Evolutionary conservation across 495 filamentous ascomycete genomes (phyloP), one percentile per base, ranked within the genome.

Genomic region (Xylaria longipes): DNA sequence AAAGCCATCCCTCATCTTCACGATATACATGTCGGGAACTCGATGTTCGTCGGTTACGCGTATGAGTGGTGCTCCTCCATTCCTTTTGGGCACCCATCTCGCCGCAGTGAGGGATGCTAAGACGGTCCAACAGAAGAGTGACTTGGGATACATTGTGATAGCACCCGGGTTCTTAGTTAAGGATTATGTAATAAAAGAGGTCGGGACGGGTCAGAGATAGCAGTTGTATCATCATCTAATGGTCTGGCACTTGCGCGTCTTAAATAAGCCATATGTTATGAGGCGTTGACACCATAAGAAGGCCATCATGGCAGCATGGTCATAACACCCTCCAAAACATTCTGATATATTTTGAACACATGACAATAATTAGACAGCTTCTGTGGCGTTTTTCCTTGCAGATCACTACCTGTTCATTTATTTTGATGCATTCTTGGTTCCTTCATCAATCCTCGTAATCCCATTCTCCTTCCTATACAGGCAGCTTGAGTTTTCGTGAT

Each of bases 391-490:
- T 15, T 29, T 1, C 33, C 7, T 46, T 43, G 64, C 31, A 54
- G 65, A 68, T 57, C 48, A 57, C 33, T 68, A 17, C 48, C 65
- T 41, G 37, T 68, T 68, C 14, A 41, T 43, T 5, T 22, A 31
- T 54, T 48, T 20, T 43, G 46, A 41, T 41, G 35, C 65, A 33
- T 33, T 33, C 8, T 48, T 35, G 11, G 1, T 41, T 57, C 65
- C 48, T 57, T 57, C 31, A 57, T 25, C 11, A 29, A 68, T 56
- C 48, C 48, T 46, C 1, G 7, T 2, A 48, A 39, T n/a, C n/a
- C 48, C 48, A 57, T 20, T 39, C 65, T 58, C 65, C 65, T 58
- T 68, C 65, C 65, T 58, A 58, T 68, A 68, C 7, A 22, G 65
- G 65, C 50, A 58, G 50, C 17, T 33, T 17, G 27, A 45, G 22